Evolutionary conservation across 2,329 filamentous ascomycete genomes (phyloP).

Genomic region (Fusarium sp.): DNA sequence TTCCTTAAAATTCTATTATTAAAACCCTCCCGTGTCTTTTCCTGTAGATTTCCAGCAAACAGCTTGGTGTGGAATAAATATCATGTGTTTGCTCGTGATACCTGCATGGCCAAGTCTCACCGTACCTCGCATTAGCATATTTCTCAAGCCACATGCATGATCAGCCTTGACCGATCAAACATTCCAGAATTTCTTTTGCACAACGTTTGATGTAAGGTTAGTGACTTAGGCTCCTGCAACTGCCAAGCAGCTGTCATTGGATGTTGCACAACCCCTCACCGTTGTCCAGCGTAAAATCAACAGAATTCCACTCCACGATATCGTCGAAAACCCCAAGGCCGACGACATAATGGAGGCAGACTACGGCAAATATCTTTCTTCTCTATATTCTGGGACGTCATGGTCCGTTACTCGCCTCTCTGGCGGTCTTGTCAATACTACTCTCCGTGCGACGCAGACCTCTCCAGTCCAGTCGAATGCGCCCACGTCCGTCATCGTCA

Average conservation of each 20-base stretch:
- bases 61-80: neutral
- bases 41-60: neutral
- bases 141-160: neutral
- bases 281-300: neutral
- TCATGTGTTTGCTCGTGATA: neutral
- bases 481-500: conserved; percentile 29
- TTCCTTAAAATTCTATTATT: neutral
- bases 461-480: neutral
- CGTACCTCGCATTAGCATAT: neutral
- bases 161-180: neutral
- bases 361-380: neutral
- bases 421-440: conserved; percentile 33
- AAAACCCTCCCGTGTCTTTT: neutral
- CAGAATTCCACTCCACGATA: neutral
- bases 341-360: neutral
- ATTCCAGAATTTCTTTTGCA: neutral
- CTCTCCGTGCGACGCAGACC: conserved; percentile 14
- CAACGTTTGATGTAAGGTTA: neutral
- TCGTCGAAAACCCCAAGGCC: neutral
- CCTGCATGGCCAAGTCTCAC: neutral
- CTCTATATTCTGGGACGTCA: neutral
- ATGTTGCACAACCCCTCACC: neutral
- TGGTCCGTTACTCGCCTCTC: conserved; percentile 3
- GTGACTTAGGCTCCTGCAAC: neutral
- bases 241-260: neutral